Evolutionary conservation across 1,284 basidiomycete genomes (phyloP).

Genomic region (Cutaneotrichosporon sp.): DNA sequence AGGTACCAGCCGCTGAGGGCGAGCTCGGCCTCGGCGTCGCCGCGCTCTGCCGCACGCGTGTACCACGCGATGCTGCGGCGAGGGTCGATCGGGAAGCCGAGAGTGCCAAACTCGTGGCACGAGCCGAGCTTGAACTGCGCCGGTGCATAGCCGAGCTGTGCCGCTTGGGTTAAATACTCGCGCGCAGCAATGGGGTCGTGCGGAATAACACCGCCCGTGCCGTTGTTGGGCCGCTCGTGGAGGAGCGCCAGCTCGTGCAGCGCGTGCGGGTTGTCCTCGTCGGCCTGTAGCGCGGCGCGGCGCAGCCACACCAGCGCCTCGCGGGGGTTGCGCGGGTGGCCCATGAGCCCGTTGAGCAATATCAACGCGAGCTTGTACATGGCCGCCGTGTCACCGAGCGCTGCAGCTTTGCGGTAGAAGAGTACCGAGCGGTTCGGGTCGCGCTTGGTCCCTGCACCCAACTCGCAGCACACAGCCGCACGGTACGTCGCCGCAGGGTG

Average conservation of each 20-base stretch:
- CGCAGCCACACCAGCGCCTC: conserved; percentile 95
- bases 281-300: conserved; percentile 93
- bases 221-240: conserved; percentile 66
- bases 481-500: conserved; percentile 94
- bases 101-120: conserved; percentile 88
- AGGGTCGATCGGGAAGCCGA: conserved; percentile 91
- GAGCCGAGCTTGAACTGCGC: conserved; percentile 94
- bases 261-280: conserved; percentile 97
- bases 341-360: conserved; percentile 79
- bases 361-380: conserved; percentile 99
- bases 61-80: conserved; percentile 96
- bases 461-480: conserved; percentile 98
- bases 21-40: conserved; percentile 90
- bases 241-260: conserved; percentile 93
- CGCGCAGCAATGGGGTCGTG: conserved; percentile 68
- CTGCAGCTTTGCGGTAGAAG: conserved; percentile 96
- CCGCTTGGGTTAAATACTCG: conserved; percentile 86
- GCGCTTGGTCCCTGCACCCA: conserved; percentile 94
- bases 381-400: conserved; percentile 92
- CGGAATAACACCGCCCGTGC: conserved; percentile 36
- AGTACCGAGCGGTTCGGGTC: conserved; percentile 86
- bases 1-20: conserved; percentile 98
- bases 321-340: conserved; percentile 79
- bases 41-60: conserved; percentile 94
- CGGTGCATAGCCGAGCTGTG: conserved; percentile 89